Evolutionary conservation across 1,284 basidiomycete species (phyloP).

Genomic region (Ganoderma multipileum): DNA sequence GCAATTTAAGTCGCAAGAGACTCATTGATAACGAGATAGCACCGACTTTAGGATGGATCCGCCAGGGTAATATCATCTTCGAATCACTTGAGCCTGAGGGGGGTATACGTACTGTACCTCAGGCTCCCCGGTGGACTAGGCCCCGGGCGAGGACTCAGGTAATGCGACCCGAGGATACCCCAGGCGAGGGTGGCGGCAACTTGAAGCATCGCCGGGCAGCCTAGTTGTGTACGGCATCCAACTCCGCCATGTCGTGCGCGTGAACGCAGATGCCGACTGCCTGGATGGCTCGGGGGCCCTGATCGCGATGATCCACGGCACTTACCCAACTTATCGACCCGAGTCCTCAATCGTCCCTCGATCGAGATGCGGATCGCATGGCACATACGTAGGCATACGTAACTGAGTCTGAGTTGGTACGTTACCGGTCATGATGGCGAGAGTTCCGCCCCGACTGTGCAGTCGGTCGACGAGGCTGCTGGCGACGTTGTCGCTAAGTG

Average conservation of each 20-base stretch:
- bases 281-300: neutral
- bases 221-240: slow-evolving; percentile 12
- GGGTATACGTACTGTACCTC: neutral
- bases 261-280: slow-evolving; percentile 2
- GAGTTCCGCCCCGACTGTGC: neutral
- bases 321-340: neutral
- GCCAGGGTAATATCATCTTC: neutral
- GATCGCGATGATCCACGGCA: neutral
- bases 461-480: neutral
- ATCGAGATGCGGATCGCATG: slow-evolving; percentile 3
- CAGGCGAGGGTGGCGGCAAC: neutral
- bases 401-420: neutral
- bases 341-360: neutral
- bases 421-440: neutral
- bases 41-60: neutral
- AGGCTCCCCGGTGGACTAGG: neutral
- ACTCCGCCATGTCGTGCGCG: neutral
- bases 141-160: neutral
- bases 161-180: neutral
- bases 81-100: neutral
- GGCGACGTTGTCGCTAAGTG: neutral
- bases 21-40: neutral
- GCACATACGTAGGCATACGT: neutral
- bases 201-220: slow-evolving; percentile 1
- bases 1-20: neutral